phyloP scores from a whole-genome alignment of 2,329 filamentous ascomycete genomes.

The Stemphylium beticola region DNA sequence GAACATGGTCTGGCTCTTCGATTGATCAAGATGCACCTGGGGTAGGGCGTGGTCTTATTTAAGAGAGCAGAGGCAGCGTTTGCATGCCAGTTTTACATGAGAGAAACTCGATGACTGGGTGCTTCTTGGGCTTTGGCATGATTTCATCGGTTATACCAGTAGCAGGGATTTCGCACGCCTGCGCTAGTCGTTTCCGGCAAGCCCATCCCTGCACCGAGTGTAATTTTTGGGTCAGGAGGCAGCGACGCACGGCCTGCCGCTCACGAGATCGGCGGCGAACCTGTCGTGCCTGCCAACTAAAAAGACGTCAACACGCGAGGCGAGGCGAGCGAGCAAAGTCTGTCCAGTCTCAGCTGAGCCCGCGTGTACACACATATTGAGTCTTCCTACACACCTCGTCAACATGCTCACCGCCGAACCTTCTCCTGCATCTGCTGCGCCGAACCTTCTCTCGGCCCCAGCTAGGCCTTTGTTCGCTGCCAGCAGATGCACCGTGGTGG shows the following conservation, averaged over 20 bases:
- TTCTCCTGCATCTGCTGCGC: background rate
- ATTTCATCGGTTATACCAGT: conserved; percentile 34
- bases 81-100: conserved; percentile 34
- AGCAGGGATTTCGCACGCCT: conserved; percentile 32
- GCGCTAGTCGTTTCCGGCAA: conserved; percentile 27
- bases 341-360: background rate
- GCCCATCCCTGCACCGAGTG: conserved; percentile 28
- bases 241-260: conserved; percentile 37
- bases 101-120: conserved; percentile 42
- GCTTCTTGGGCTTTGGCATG: conserved; percentile 27
- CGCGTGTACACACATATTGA: background rate
- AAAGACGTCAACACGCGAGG: conserved; percentile 12
- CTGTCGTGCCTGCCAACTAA: conserved; percentile 9
- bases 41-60: conserved; percentile 31
- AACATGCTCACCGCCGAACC: conserved; percentile 10
- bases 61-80: conserved; percentile 11
- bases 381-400: background rate
- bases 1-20: conserved; percentile 37
- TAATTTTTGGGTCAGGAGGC: conserved; percentile 45
- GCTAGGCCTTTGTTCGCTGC: background rate
- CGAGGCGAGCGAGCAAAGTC: conserved; percentile 8
- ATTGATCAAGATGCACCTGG: conserved; percentile 1
- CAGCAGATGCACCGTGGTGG: conserved; percentile 15
- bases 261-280: conserved; percentile 36
- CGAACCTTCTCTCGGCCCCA: background rate